phyloP scores from a whole-genome alignment of 2,329 filamentous ascomycete species.

The Tolypocladium cylindrosporum region DNA sequence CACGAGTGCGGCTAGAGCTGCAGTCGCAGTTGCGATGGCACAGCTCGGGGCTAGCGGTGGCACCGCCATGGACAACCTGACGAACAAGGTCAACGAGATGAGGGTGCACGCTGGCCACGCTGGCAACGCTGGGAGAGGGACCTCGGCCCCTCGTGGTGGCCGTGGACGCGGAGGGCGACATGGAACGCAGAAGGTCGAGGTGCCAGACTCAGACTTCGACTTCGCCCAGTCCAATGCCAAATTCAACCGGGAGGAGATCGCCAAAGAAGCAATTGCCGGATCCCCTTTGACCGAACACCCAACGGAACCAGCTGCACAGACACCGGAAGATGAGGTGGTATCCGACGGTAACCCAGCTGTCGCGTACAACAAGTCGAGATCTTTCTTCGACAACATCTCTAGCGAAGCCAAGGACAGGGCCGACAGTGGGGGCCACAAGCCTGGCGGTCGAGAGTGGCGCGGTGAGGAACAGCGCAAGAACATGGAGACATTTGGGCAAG shows the following conservation, averaged over 20 bases:
- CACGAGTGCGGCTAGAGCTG: constrained; percentile 64
- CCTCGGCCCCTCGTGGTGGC: constrained; percentile 38
- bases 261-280: constrained; percentile 81
- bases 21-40: constrained; percentile 73
- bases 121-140: constrained; percentile 40
- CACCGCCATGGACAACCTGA: constrained; percentile 57
- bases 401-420: constrained; percentile 85
- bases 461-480: constrained; percentile 91
- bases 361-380: constrained; percentile 77
- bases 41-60: constrained; percentile 43
- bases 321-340: constrained; percentile 21
- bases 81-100: constrained; percentile 70
- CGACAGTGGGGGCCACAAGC: constrained; percentile 56
- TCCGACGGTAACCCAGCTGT: constrained; percentile 33
- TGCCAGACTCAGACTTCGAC: constrained; percentile 86
- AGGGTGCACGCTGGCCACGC: constrained; percentile 54
- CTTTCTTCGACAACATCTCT: constrained; percentile 98
- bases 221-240: constrained; percentile 54
- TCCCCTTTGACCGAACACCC: constrained; percentile 51
- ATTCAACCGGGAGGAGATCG: constrained; percentile 44
- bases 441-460: constrained; percentile 80
- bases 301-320: constrained; percentile 26
- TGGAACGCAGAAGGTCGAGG: constrained; percentile 61
- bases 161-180: constrained; percentile 38
- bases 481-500: constrained; percentile 95